Evolutionary conservation across 1,284 basidiomycete species (phyloP).

Genomic region (Austroboletus niveus): DNA sequence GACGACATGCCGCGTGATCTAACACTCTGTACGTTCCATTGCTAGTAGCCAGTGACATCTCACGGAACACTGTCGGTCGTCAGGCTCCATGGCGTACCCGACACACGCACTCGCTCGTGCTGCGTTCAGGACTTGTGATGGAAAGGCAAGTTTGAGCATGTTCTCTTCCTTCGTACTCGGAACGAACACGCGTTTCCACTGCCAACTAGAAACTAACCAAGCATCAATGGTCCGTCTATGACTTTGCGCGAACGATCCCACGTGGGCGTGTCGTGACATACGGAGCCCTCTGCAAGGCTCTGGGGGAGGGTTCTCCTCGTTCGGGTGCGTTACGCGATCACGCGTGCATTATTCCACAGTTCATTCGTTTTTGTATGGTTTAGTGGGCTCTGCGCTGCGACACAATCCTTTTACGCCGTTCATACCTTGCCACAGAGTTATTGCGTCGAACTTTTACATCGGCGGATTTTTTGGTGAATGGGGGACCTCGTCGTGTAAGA

Average conservation of each 20-base stretch:
- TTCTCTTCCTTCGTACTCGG: background rate
- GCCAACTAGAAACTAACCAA: constrained; percentile 40
- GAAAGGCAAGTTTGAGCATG: constrained; percentile 8
- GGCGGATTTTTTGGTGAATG: constrained; percentile 64
- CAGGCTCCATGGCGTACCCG: constrained; percentile 5
- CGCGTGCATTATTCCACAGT: background rate
- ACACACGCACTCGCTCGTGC: constrained; percentile 4
- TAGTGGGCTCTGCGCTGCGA: constrained; percentile 59
- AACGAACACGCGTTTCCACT: background rate
- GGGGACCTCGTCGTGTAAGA: constrained; percentile 32
- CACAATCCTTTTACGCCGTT: constrained; percentile 63
- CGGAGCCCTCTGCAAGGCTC: constrained; percentile 47
- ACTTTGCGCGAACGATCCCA: constrained; percentile 49
- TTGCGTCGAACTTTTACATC: constrained; percentile 56
- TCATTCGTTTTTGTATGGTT: background rate
- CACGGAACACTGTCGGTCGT: background rate
- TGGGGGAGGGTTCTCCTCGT: constrained; percentile 55
- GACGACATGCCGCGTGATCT: background rate
- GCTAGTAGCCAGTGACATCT: background rate
- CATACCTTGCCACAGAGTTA: constrained; percentile 65
- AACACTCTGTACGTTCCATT: background rate
- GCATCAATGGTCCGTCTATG: constrained; percentile 63
- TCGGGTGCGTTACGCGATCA: constrained; percentile 42
- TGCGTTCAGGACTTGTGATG: constrained; percentile 9
- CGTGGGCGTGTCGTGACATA: constrained; percentile 55